A percentile compares a stretch with the other conserved stretches of the same genome.
Conservation (phyloP, 2,329 filamentous ascomycete species). For the Plenodomus lindquistii region DNA sequence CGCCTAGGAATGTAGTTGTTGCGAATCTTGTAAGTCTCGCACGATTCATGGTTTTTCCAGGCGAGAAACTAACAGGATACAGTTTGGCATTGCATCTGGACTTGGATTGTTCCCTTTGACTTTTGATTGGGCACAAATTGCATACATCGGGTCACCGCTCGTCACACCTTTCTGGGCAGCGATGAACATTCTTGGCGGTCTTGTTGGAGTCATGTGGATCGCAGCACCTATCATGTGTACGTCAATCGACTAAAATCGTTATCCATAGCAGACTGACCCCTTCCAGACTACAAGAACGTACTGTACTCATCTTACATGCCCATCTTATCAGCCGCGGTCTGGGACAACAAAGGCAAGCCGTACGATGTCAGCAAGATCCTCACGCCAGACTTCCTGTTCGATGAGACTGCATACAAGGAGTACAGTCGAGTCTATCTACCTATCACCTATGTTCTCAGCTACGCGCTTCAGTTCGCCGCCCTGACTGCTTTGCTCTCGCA, state of each 20-base stretch:
- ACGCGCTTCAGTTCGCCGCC: conserved; percentile 83
- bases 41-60: no score
- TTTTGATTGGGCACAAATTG: conserved; percentile 90
- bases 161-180: conserved; percentile 86
- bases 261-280: conserved; percentile 5
- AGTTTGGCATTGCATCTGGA: conserved; percentile 82
- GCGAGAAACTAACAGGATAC: conserved; percentile 8
- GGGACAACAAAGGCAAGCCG: conserved; percentile 78
- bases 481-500: conserved; percentile 79
- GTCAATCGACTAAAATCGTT: conserved; percentile 9
- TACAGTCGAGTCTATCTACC: conserved; percentile 86
- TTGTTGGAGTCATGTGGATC: conserved; percentile 85
- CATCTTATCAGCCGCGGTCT: conserved; percentile 81
- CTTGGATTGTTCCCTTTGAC: conserved; percentile 83
- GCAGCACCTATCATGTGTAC: conserved; percentile 72
- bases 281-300: conserved; percentile 70
- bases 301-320: conserved; percentile 85
- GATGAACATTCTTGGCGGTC: conserved; percentile 79
- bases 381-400: conserved; percentile 76
- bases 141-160: conserved; percentile 81
- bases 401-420: conserved; percentile 72
- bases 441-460: conserved; percentile 85
- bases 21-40: conserved; percentile 72
- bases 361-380: conserved; percentile 84
- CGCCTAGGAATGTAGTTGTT: conserved; percentile 81